phyloP scores from a whole-genome alignment of 2,329 filamentous ascomycete genomes.

The Pseudocercospora musae region DNA sequence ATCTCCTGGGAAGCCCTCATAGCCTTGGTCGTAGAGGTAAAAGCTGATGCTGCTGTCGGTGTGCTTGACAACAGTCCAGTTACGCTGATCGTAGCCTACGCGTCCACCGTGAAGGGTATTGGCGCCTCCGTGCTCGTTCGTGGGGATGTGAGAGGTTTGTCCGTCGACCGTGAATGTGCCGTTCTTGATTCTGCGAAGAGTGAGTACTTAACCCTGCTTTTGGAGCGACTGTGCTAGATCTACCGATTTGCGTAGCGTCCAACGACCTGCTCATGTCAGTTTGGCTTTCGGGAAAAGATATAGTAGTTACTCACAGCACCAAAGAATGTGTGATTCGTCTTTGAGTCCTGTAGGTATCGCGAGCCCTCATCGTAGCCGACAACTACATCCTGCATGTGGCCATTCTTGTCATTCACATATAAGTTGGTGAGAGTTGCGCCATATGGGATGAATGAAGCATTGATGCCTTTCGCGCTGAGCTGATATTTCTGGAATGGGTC shows the following conservation, averaged over 20 bases:
- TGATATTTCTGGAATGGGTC: constrained; percentile 29
- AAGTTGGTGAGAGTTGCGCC: constrained; percentile 32
- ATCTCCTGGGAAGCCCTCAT: constrained; percentile 75
- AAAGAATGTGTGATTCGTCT: constrained; percentile 60
- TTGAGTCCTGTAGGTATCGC: constrained; percentile 40
- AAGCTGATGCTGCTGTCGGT: constrained; percentile 69
- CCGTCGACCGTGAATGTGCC: constrained; percentile 53
- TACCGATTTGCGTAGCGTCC: constrained; percentile 51
- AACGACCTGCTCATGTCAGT: constrained; percentile 33
- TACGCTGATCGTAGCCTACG: constrained; percentile 59
- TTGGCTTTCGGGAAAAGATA: not conserved
- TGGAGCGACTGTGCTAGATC: not conserved
- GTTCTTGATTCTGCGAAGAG: constrained; percentile 48
- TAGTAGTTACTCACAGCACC: constrained; percentile 41
- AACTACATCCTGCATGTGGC: constrained; percentile 48
- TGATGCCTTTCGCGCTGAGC: constrained; percentile 30
- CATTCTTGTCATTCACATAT: constrained; percentile 30
- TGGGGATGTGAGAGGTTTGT: constrained; percentile 46
- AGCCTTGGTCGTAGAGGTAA: constrained; percentile 66
- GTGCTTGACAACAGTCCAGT: constrained; percentile 72
- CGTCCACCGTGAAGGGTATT: constrained; percentile 54
- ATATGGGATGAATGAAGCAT: constrained; percentile 32
- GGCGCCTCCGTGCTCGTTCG: constrained; percentile 50
- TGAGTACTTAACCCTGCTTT: constrained; percentile 19
- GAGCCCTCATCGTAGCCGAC: constrained; percentile 50